Evolutionary conservation across 306 rosid genomes (phyloP), one percentile per base, ranked within the genome.

Genomic region (Begonia masoniana): DNA sequence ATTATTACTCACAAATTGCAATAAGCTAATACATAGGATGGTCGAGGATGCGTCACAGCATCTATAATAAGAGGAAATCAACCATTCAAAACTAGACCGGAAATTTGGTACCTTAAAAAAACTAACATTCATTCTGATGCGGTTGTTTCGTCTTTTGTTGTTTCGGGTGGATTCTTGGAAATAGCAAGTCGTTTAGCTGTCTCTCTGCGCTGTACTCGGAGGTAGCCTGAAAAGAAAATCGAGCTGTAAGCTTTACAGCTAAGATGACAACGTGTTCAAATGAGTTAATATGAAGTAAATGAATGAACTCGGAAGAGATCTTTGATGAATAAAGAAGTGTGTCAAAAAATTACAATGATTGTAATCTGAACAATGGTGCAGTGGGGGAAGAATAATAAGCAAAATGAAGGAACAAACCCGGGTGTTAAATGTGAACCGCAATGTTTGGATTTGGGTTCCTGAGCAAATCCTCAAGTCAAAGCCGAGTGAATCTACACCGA

Each of bases 141-240:
- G 85, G 56, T 68, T 81, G 91, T 76, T 76, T 81, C 71, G 58
- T 41, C 62, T 72, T 81, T 67, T 65, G 87, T 53, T 72, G 76
- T 76, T 71, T 85, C 23, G 79, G 78, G 47, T 69, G 82, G 48
- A 31, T 75, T 72, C 78, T 78, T 35, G 96, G 82, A 70, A 91
- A 86, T 39, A 91, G 63, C 58, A 86, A 48, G 69, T 86, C 88
- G 67, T 83, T 83, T 61, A 91, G 82, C 46, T 78, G 92, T 62
- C 85, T 81, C 78, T 91, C 96, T 0, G 99, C 99, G 51, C 92
- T 60, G 64, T 78, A 85, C 59, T 85, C 94, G 0, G 99, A 91
- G 1, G 74, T 77, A 14, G 87, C 99, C 99, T 91, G 84, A 66
- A 76, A 77, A 69, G 2, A 55, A n/a, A 51, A 5, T 31, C 39